Evolutionary conservation across 2,329 filamentous ascomycete genomes (phyloP), one percentile per base, ranked within the genome.

Genomic region (Ilyonectria mors-panacis): DNA sequence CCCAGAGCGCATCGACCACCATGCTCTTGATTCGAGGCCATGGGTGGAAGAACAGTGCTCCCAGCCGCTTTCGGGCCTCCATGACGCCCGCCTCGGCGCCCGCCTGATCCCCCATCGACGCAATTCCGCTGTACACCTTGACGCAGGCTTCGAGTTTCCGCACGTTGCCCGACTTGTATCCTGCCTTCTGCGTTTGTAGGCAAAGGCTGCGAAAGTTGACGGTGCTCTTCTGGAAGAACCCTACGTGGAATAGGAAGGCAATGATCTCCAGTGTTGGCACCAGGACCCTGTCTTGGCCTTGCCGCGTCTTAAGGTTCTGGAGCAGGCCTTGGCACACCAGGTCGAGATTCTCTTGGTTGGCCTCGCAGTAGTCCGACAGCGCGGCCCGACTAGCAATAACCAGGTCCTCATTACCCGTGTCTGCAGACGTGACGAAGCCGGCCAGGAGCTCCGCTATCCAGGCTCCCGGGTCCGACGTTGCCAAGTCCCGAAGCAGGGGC

Each of bases 91-190:
- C 69, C 28, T 73, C 71, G 13, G 63, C 68, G 23, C 63, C 71
- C 37, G 59, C 54, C 30, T 61, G 63, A 12, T 50, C 72, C 10
- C 37, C 70, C 53, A 82, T 75, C 2, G 79, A 78, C 4, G 89
- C 89, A 28, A 97, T 81, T 1, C 89, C 90, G 3, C 91, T 88
- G 80, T 98, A 98, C 13, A 96, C 88, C 75, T 91, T 92, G 67
- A 97, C 84, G 23, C 93, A 94, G 1, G 94, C 92, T 77, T 94
- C 89, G 1, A 98, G 85, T 79, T 96, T 95, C 57, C 91, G 88
- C 48, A 97, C 88, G 78, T 94, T 96, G 21, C 92, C 90, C 1
- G 92, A 93, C 81, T 95, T 95, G 83, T 93, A 95, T 70, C 95
- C 93, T 0, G 93, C 88, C 79, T 92, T 94, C 76, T 97, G 94